phyloP scores from a whole-genome alignment of 2,329 filamentous ascomycete genomes.

The Aspergillus chevalieri region DNA sequence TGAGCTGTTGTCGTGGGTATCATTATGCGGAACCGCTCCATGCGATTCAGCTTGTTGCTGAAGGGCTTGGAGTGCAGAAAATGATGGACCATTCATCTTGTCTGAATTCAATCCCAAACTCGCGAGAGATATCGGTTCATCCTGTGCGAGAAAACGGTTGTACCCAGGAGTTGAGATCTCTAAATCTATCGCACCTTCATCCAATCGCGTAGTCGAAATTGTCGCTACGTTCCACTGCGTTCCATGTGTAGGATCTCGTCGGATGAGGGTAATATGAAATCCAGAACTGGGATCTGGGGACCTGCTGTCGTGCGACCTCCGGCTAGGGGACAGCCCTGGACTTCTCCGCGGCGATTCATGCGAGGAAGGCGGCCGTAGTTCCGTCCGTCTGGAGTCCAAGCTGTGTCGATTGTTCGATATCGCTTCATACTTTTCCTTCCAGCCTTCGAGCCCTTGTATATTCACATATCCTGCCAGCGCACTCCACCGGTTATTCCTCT shows the following conservation, averaged over 20 bases:
- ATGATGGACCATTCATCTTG: constrained; percentile 4
- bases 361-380: constrained; percentile 18
- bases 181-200: constrained; percentile 40
- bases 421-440: constrained; percentile 20
- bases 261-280: constrained; percentile 56
- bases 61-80: constrained; percentile 5
- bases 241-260: constrained; percentile 63
- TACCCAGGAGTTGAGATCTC: constrained; percentile 58
- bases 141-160: constrained; percentile 46
- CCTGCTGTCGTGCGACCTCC: constrained; percentile 7
- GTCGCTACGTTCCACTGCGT: constrained; percentile 71
- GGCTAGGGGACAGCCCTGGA: constrained; percentile 22
- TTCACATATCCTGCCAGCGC: constrained; percentile 21
- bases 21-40: not conserved
- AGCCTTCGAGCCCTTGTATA: constrained; percentile 11
- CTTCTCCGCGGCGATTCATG: constrained; percentile 18
- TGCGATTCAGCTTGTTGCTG: constrained; percentile 1
- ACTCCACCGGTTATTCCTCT: constrained; percentile 25
- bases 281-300: constrained; percentile 14
- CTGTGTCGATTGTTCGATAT: constrained; percentile 21
- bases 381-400: constrained; percentile 21
- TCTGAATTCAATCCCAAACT: constrained; percentile 21
- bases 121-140: constrained; percentile 30
- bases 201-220: constrained; percentile 42
- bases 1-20: constrained; percentile 1